Percentiles rank a stretch among this genome's conserved stretches.
phyloP scores from a whole-genome alignment of 129 eudicot species.

The Pulicaria dysenterica region DNA sequence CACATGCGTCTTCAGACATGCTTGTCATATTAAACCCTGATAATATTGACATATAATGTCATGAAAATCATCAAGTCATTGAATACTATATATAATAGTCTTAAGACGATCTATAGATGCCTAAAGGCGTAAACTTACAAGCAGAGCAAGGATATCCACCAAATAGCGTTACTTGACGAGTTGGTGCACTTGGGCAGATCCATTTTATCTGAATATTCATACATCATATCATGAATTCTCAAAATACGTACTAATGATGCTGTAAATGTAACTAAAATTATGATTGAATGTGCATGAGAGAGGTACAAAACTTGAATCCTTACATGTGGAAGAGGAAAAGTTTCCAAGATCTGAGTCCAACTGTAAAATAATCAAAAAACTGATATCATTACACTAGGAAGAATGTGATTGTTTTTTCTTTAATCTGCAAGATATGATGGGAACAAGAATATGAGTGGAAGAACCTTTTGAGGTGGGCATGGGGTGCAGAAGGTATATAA shows the following conservation, averaged over 20 bases:
- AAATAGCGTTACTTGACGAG: constrained; percentile 65
- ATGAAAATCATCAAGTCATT: background rate
- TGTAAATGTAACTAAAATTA: background rate
- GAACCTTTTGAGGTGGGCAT: constrained; percentile 10
- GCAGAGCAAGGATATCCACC: constrained; percentile 82
- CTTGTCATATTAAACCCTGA: constrained; percentile 57
- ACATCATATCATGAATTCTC: background rate
- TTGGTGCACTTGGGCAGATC: constrained; percentile 90
- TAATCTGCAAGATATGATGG: background rate
- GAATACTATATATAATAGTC: background rate
- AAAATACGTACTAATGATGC: constrained; percentile 23
- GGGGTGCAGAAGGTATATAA: constrained; percentile 15
- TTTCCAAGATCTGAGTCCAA: constrained; percentile 81
- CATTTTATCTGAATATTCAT: constrained; percentile 49
- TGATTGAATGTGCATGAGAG: constrained; percentile 16
- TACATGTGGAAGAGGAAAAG: constrained; percentile 74
- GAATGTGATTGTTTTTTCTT: background rate
- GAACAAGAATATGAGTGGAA: constrained; percentile 2
- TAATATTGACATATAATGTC: constrained; percentile 4
- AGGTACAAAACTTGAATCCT: constrained; percentile 21
- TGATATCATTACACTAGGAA: constrained; percentile 16
- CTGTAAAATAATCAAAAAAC: constrained; percentile 39
- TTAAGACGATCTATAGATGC: background rate
- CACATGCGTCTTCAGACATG: constrained; percentile 46
- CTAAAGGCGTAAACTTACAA: constrained; percentile 47